Evolutionary conservation across 192 early-diverging fungal species (phyloP), one percentile per base, ranked within the genome.

Genomic region (Entophlyctis helioformis): DNA sequence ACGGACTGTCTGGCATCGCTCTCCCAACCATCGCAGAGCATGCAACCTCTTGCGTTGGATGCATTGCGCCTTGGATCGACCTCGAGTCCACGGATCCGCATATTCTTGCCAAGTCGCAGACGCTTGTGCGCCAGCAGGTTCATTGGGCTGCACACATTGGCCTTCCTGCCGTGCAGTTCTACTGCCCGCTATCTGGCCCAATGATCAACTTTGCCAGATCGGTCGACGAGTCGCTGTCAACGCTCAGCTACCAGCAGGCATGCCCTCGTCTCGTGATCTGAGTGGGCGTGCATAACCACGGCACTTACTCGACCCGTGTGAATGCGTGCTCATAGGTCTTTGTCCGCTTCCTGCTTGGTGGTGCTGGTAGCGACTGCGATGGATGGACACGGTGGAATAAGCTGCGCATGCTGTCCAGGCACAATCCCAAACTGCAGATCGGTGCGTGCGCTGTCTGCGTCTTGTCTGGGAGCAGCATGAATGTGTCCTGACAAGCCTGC

Each of bases 371-470:
- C 5, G n/a, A n/a, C n/a, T n/a, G 62, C n/a, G 44, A 66, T 1
- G 57, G 66, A 8, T 97, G 94, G 94, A 49, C 66, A 38, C 49
- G 56, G 25, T 97, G 91, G 91, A 91, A 89, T 46, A 52, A 57
- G 15, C 39, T 95, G n/a, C 69, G 83, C 15, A 72, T 69, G 27
- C 61, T 91, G 43, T 76, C 80, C 37, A 73, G 77, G 39, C 71
- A 83, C 57, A 69, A 78, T 25, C 36, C 76, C 2, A 84, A 79
- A 49, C 75, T 86, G 5, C 50, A 49, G 13, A 58, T 83, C 22
- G 79, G 66, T 72, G 44, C 48, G 57, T 13, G 11, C 3, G 19
- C 16, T 3, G 39, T 8, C 3, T 8, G 8, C 46, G 5, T 4
- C 3, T 5, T 21, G 46, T 45, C 8, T 19, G 4, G n/a, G n/a